Base-by-base conservation (phyloP, 2,329 filamentous ascomycete species). In the Colletotrichum filicis region DNA sequence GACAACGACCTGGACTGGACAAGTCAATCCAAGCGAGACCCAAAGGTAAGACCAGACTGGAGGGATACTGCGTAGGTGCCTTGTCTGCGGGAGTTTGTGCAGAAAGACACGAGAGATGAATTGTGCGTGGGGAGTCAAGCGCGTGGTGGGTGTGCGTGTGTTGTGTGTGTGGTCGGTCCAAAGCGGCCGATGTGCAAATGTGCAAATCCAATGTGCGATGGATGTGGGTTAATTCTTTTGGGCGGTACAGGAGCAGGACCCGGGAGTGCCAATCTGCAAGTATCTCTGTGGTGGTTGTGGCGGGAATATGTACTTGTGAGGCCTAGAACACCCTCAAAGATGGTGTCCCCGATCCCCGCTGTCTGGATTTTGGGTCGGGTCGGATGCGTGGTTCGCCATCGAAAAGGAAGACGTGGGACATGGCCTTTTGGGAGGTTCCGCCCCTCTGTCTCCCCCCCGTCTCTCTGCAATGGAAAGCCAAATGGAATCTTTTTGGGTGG, bases 131-230 rank as follows among this genome's bases (percentile, higher is more conserved):
- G 70, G 85, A 77, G 85, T 85, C 37, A 42, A 42, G 37, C 16
- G 72, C 85, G 82, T 63, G 82, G 82, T 8, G 75, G 42, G 26
- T 63, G 49, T 37, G 30, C 24, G 28, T 19, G 14, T 19, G 37
- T 42, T 85, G 85, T 77, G 85, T 85, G 61, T 37, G 30, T 56
- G 28, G 62, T 65, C 60, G 52, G 30, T 59, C 42, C 30, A 66
- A 66, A 66, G 26, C 42, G 62, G 64, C 55, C 64, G 35, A 59
- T 46, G 53, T 22, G 24, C 37, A 35, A 35, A 32, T 59, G 56
- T 59, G 56, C 57, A 42, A 42, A 42, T 42, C 37, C 37, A 30
- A n/a, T 59, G 30, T 37, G 62, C 62, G 63, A 71, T 71, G 68
- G 63, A 71, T 71, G 68, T 67, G 68, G 62, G 68, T 71, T 71